These are phyloP conservation scores for Paracorniculantispora psalliotae DNA, from an alignment of 2,329 filamentous ascomycete species.

Conservation along the genomic window DNA sequence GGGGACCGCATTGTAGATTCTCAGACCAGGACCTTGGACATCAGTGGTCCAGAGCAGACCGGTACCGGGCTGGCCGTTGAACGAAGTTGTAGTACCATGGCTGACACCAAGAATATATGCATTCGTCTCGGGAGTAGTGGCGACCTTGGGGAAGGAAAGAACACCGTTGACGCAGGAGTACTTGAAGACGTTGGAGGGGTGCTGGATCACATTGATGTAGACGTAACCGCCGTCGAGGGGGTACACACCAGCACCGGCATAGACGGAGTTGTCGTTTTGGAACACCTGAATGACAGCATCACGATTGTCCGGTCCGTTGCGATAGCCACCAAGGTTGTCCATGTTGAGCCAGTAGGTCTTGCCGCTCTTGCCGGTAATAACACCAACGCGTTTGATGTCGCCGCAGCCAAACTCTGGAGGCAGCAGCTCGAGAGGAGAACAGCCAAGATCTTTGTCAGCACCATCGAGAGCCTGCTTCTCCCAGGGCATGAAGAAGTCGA, in stretches of 20 bases:
- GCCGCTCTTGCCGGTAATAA: slow-evolving; percentile 47
- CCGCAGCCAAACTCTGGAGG: slow-evolving; percentile 39
- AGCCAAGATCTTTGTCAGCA: slow-evolving; percentile 46
- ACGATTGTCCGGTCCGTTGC: slow-evolving; percentile 29
- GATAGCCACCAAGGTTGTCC: slow-evolving; percentile 36
- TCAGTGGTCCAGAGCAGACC: slow-evolving; percentile 54
- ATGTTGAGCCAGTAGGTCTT: slow-evolving; percentile 42
- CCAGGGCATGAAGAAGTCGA: slow-evolving; percentile 52
- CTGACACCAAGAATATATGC: slow-evolving; percentile 51
- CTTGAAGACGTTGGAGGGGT: slow-evolving; percentile 52
- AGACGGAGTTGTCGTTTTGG: slow-evolving; percentile 40
- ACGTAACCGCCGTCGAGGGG: slow-evolving; percentile 45
- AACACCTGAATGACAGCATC: slow-evolving; percentile 43
- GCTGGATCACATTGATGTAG: slow-evolving; percentile 48
- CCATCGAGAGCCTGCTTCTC: slow-evolving; percentile 46
- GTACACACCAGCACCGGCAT: slow-evolving; percentile 43
- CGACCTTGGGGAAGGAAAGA: slow-evolving; percentile 49
- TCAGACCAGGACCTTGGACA: slow-evolving; percentile 47
- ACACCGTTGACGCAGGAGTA: slow-evolving; percentile 49
- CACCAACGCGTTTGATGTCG: slow-evolving; percentile 40
- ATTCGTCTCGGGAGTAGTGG: slow-evolving; percentile 43
- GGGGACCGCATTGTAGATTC: slow-evolving; percentile 49
- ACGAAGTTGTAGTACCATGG: slow-evolving; percentile 51
- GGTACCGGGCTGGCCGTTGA: slow-evolving; percentile 48
- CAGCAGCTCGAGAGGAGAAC: slow-evolving; percentile 39